phyloP scores from a whole-genome alignment of 805 yeast genomes.

The Yarrowia alimentaria region DNA sequence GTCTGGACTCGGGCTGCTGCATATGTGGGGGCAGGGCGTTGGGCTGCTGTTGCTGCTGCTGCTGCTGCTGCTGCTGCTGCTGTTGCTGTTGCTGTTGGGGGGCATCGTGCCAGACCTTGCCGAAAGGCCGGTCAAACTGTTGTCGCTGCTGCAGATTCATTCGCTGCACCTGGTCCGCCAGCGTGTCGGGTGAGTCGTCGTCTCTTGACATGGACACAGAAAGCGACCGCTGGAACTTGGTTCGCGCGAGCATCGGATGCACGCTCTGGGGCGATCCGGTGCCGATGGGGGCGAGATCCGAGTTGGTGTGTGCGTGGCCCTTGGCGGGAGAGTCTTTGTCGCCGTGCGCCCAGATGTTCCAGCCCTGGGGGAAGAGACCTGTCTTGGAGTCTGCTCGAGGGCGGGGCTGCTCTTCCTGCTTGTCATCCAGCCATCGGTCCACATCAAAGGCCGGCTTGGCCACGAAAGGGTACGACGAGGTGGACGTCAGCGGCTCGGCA shows the following conservation, averaged over 20 bases:
- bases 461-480: constrained; percentile 24
- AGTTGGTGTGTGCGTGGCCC: constrained; percentile 18
- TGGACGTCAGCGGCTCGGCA: constrained; percentile 27
- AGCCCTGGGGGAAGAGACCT: constrained; percentile 23
- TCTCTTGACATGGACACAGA: constrained; percentile 20
- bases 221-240: constrained; percentile 26
- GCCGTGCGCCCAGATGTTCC: constrained; percentile 27
- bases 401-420: neutral
- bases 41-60: constrained; percentile 23
- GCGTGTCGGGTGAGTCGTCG: constrained; percentile 16
- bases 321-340: constrained; percentile 17
- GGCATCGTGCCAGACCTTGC: constrained; percentile 16
- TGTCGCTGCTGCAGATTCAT: constrained; percentile 23
- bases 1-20: constrained; percentile 32
- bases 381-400: constrained; percentile 21
- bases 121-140: constrained; percentile 15
- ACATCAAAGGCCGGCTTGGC: constrained; percentile 24
- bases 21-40: constrained; percentile 11
- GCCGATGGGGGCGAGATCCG: constrained; percentile 21
- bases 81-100: constrained; percentile 27
- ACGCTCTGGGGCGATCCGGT: constrained; percentile 23
- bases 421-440: constrained; percentile 24
- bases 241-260: constrained; percentile 16
- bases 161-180: constrained; percentile 18
- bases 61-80: constrained; percentile 25